These are phyloP conservation scores for Aspergillus terreus DNA, from an alignment of 2,329 filamentous ascomycete genomes.

Conservation along the genomic window DNA sequence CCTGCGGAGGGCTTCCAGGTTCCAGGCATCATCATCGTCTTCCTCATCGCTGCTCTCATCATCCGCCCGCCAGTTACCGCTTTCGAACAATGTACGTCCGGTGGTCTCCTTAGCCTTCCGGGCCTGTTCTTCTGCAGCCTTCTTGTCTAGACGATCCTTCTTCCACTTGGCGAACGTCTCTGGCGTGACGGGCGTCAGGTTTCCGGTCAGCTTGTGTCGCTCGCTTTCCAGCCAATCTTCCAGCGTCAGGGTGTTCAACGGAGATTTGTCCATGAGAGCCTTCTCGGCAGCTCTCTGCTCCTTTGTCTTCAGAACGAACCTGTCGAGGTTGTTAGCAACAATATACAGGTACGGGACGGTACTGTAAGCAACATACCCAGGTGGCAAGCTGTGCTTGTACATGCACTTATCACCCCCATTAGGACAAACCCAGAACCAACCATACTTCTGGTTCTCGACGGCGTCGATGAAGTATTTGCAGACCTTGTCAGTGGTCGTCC, in stretches of 20 bases:
- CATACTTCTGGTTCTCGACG: slow-evolving; percentile 97
- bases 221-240: slow-evolving; percentile 98
- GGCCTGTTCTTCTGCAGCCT: slow-evolving; percentile 87
- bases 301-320: slow-evolving; percentile 95
- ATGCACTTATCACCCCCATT: slow-evolving; percentile 98
- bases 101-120: slow-evolving; percentile 92
- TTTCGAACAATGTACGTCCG: slow-evolving; percentile 91
- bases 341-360: slow-evolving; percentile 2
- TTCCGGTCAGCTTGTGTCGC: slow-evolving; percentile 89
- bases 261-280: slow-evolving; percentile 91
- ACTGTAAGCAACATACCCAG: slow-evolving; percentile 64
- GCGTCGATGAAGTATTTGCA: slow-evolving; percentile 98
- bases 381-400: slow-evolving; percentile 93
- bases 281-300: slow-evolving; percentile 95
- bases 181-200: slow-evolving; percentile 85
- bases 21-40: slow-evolving; percentile 64
- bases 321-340: slow-evolving; percentile 36
- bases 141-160: slow-evolving; percentile 89
- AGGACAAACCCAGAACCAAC: slow-evolving; percentile 98
- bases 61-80: slow-evolving; percentile 78
- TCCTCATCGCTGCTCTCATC: slow-evolving; percentile 61
- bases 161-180: slow-evolving; percentile 98
- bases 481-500: slow-evolving; percentile 94
- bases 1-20: slow-evolving; percentile 73
- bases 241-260: slow-evolving; percentile 86